A percentile compares a stretch with the other conserved stretches of the same genome.
Conservation (phyloP, 345 rosid genomes). For the Moricandia moricandioides region DNA sequence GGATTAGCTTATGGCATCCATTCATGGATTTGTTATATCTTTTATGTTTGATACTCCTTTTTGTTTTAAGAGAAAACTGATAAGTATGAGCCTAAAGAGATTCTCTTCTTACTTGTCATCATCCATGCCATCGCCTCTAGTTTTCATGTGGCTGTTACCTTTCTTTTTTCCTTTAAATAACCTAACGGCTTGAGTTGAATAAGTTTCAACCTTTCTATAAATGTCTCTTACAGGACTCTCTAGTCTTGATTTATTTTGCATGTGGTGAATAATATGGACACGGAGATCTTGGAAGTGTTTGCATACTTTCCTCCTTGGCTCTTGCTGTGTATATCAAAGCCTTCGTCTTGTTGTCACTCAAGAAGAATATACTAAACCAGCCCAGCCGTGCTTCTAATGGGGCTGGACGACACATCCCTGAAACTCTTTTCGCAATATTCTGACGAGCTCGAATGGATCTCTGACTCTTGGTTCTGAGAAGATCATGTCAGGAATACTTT, state of each 20-base stretch:
- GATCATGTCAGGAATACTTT: conserved; percentile 49
- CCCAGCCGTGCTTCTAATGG: conserved; percentile 51
- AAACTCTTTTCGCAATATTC: conserved; percentile 83
- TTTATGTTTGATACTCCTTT: no score
- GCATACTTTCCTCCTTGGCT: conserved; percentile 46
- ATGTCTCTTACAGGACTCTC: conserved; percentile 28
- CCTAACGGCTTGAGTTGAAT: conserved; percentile 5
- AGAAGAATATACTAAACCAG: conserved; percentile 43
- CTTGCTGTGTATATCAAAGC: conserved; percentile 44
- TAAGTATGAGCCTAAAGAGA: no score
- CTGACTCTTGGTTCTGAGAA: conserved; percentile 61
- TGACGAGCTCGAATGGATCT: conserved; percentile 62
- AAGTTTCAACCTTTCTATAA: conserved; percentile 23
- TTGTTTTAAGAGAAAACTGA: no score
- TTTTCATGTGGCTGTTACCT: no score
- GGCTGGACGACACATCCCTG: conserved; percentile 53
- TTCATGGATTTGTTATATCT: no score
- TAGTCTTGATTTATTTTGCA: conserved; percentile 22
- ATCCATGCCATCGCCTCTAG: no score
- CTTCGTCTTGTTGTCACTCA: conserved; percentile 42
- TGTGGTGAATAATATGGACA: conserved; percentile 39
- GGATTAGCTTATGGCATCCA: no score
- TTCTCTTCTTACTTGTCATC: no score
- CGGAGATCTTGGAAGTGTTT: conserved; percentile 34
- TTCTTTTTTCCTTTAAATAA: neutral